phyloP scores from a whole-genome alignment of 495 filamentous ascomycete species.

The Podospora anserina region DNA sequence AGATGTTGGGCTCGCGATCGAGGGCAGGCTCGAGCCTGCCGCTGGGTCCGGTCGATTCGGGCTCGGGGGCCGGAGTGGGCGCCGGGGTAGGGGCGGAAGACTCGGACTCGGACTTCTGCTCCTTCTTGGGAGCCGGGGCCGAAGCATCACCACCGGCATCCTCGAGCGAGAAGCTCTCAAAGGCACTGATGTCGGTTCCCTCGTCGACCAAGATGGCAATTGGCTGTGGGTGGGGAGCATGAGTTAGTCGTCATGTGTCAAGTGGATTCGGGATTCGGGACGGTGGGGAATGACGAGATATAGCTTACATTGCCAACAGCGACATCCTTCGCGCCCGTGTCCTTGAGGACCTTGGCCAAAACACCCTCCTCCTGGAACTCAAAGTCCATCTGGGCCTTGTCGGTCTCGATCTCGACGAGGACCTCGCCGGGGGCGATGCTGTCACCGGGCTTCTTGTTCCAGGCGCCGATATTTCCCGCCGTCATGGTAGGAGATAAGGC shows the following conservation, averaged over 20 bases:
- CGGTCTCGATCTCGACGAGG: slow-evolving; percentile 99
- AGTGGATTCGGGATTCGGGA: slow-evolving; percentile 13
- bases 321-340: slow-evolving; percentile 91
- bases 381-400: slow-evolving; percentile 99
- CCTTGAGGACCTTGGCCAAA: slow-evolving; percentile 91
- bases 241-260: slow-evolving; percentile 20
- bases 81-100: slow-evolving; percentile 56
- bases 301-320: slow-evolving; percentile 86
- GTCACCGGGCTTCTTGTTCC: slow-evolving; percentile 97
- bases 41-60: slow-evolving; percentile 70
- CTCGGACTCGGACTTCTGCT: slow-evolving; percentile 53
- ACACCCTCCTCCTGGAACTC: slow-evolving; percentile 99
- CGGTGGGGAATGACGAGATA: slow-evolving; percentile 23
- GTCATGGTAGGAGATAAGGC: slow-evolving; percentile 98
- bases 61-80: slow-evolving; percentile 55
- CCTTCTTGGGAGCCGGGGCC: slow-evolving; percentile 54
- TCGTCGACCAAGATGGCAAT: slow-evolving; percentile 95
- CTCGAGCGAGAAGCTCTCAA: slow-evolving; percentile 80
- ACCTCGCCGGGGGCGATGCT: slow-evolving; percentile 86
- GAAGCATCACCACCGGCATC: slow-evolving; percentile 85
- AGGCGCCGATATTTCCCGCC: slow-evolving; percentile 90
- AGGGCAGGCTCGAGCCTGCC: slow-evolving; percentile 79
- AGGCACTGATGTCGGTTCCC: slow-evolving; percentile 76
- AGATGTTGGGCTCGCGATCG: slow-evolving; percentile 71
- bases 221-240: slow-evolving; percentile 55